Conservation (phyloP, 2,329 filamentous ascomycete genomes). For the Phyllosticta citribraziliensis region DNA sequence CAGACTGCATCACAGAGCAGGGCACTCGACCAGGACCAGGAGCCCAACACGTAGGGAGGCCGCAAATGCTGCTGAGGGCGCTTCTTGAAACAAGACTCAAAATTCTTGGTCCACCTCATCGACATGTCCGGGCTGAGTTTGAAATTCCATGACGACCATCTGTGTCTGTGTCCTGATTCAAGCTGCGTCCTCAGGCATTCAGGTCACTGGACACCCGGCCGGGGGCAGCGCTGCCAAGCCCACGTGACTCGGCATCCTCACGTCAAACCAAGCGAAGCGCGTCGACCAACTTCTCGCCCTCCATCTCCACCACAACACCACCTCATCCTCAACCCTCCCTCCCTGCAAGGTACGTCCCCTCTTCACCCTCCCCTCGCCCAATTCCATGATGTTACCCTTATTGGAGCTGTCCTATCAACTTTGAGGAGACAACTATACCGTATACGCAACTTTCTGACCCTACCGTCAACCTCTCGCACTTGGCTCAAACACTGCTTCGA, state of each 20-base stretch:
- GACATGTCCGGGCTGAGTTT: no score
- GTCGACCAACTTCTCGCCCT: neutral
- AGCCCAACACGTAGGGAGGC: neutral
- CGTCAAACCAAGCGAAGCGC: neutral
- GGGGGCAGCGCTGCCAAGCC: neutral
- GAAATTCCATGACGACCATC: no score
- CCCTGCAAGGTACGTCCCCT: neutral
- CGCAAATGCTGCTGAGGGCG: neutral
- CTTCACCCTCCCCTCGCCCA: neutral
- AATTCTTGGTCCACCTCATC: neutral
- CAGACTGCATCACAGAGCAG: neutral
- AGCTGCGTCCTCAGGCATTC: neutral
- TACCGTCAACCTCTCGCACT: no score
- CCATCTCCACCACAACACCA: neutral
- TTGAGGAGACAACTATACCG: slow-evolving; percentile 15
- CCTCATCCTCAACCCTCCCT: neutral
- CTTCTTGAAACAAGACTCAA: neutral
- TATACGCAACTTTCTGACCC: slow-evolving; percentile 11
- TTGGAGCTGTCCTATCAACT: slow-evolving; percentile 68
- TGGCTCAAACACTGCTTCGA: neutral
- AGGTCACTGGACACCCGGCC: no score
- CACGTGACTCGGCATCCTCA: slow-evolving; percentile 2
- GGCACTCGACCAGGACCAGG: neutral
- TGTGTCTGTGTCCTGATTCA: neutral
- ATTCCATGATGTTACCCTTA: slow-evolving; percentile 50